These are phyloP conservation scores for Chalciporus chontae DNA, from an alignment of 768 basidiomycete species.

Conservation along the genomic window DNA sequence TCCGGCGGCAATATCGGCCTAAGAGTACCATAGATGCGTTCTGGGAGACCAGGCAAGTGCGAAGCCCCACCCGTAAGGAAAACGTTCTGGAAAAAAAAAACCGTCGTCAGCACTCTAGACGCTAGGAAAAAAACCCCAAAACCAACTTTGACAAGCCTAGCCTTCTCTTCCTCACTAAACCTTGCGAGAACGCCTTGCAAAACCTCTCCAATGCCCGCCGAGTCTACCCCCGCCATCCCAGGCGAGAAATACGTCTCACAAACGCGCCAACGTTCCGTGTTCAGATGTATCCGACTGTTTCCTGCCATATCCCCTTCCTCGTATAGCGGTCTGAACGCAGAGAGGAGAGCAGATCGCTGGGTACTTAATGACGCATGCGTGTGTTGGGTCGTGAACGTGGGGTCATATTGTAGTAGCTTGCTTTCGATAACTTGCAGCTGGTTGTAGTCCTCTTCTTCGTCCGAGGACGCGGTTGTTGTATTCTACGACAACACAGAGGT, in stretches of 20 bases:
- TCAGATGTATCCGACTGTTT: conserved; percentile 78
- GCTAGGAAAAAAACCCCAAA: background rate
- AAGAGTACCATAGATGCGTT: conserved; percentile 69
- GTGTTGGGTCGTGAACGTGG: conserved; percentile 73
- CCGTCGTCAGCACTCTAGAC: background rate
- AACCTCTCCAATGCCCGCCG: conserved; percentile 91
- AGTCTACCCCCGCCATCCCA: conserved; percentile 91
- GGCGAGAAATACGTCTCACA: conserved; percentile 94
- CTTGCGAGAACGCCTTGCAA: conserved; percentile 76
- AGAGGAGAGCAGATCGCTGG: conserved; percentile 79
- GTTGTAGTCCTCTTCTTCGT: conserved; percentile 83
- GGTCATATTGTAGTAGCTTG: conserved; percentile 80
- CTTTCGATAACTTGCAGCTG: conserved; percentile 73
- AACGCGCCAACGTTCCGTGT: conserved; percentile 85
- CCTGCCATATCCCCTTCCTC: conserved; percentile 72
- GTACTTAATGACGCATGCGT: conserved; percentile 78
- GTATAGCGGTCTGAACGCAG: conserved; percentile 79
- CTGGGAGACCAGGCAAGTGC: conserved; percentile 62
- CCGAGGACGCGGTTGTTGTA: conserved; percentile 66
- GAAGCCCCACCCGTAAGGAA: conserved; percentile 86
- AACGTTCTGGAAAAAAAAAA: conserved; percentile 58
- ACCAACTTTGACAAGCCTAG: conserved; percentile 70
- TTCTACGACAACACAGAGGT: conserved; percentile 43
- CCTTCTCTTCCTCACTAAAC: conserved; percentile 66
- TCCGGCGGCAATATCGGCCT: conserved; percentile 84